Conservation (phyloP, 1,284 basidiomycete genomes). For the Moesziomyces sp. region DNA sequence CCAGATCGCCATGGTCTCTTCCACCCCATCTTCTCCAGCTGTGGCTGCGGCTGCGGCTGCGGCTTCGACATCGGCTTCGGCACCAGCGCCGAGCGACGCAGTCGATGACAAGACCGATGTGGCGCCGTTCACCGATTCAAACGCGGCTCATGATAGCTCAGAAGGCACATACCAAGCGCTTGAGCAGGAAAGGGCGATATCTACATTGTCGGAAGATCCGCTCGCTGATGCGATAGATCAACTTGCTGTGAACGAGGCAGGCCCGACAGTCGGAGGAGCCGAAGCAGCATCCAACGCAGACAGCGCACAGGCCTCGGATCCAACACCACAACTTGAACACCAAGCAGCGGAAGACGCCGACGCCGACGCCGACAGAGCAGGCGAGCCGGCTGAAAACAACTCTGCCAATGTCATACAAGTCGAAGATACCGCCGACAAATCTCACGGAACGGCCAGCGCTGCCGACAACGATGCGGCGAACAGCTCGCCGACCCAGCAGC, state of each 20-base stretch:
- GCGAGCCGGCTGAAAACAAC: neutral
- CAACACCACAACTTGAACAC: neutral
- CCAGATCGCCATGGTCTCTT: neutral
- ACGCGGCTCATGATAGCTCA: too few species aligned
- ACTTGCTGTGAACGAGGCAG: neutral
- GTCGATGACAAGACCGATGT: constrained; percentile 6
- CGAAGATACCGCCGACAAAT: neutral
- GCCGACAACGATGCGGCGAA: neutral
- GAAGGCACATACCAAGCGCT: neutral
- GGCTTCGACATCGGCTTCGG: too few species aligned
- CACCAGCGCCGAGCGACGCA: neutral
- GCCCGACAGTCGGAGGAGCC: neutral
- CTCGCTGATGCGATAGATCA: neutral
- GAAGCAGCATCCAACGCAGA: neutral
- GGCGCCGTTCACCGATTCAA: neutral
- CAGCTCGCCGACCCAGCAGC: neutral
- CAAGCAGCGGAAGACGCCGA: neutral
- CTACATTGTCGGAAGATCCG: too few species aligned
- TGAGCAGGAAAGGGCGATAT: neutral
- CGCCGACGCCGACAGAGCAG: neutral
- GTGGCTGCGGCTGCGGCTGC: neutral
- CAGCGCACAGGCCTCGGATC: neutral
- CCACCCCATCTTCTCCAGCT: constrained; percentile 1
- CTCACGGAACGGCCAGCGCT: neutral
- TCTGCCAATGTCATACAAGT: neutral